Conservation (phyloP, 2,329 filamentous ascomycete genomes). For the Aspergillus costaricaensis region DNA sequence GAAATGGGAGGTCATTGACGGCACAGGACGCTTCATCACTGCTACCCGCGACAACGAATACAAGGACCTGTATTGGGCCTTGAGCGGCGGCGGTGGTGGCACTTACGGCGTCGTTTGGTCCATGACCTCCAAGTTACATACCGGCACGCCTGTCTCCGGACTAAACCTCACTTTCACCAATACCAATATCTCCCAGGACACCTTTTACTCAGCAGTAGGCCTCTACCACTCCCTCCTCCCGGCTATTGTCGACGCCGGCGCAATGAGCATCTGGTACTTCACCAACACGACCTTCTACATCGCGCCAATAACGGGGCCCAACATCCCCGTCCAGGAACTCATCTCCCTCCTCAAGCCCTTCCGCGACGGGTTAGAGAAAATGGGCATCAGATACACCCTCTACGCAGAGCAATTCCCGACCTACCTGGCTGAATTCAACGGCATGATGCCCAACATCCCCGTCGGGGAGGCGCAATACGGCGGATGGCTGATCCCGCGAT, state of each 20-base stretch:
- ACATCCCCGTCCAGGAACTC: conserved; percentile 48
- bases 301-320: conserved; percentile 51
- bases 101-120: conserved; percentile 50
- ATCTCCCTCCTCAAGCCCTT: conserved; percentile 52
- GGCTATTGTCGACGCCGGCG: conserved; percentile 52
- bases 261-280: conserved; percentile 53
- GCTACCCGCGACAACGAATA: conserved; percentile 28
- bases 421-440: conserved; percentile 37
- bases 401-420: conserved; percentile 32
- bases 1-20: conserved; percentile 51
- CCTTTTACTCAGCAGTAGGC: conserved; percentile 54
- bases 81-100: conserved; percentile 22
- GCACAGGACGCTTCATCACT: conserved; percentile 28
- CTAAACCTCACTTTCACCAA: conserved; percentile 48
- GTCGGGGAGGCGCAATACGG: conserved; percentile 44
- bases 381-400: conserved; percentile 36
- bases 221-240: conserved; percentile 53
- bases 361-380: conserved; percentile 39
- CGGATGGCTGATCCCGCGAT: conserved; percentile 39
- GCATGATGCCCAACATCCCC: conserved; percentile 32
- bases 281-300: conserved; percentile 54
- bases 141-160: conserved; percentile 47
- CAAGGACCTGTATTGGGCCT: conserved; percentile 23
- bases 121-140: conserved; percentile 56
- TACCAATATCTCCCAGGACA: conserved; percentile 39